phyloP scores from a whole-genome alignment of 2,329 filamentous ascomycete species.

The Trematosphaeria pertusa region DNA sequence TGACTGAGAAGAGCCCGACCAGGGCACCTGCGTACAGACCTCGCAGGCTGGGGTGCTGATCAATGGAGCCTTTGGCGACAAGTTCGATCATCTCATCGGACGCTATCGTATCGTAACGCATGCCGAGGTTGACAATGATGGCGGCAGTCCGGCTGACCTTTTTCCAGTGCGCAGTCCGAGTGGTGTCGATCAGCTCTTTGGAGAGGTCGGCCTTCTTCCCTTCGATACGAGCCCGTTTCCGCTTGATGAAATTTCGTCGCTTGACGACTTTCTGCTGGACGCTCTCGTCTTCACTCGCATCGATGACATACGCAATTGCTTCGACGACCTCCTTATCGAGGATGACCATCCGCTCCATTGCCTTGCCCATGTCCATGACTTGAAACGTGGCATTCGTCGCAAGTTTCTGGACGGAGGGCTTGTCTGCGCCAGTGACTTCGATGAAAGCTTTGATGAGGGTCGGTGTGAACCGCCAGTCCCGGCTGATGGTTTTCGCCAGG shows the following conservation, averaged over 20 bases:
- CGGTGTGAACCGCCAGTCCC: constrained; percentile 95
- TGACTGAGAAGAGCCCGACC: constrained; percentile 76
- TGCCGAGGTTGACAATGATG: constrained; percentile 87
- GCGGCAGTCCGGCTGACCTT: constrained; percentile 88
- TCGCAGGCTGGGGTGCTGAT: constrained; percentile 86
- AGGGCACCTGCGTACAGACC: constrained; percentile 83
- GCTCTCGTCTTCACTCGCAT: constrained; percentile 57
- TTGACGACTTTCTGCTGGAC: constrained; percentile 67
- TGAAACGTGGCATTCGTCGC: constrained; percentile 82
- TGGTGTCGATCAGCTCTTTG: constrained; percentile 78
- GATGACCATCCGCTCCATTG: constrained; percentile 85
- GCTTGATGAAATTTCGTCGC: constrained; percentile 75
- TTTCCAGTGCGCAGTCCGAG: constrained; percentile 91
- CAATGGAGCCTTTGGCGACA: constrained; percentile 81
- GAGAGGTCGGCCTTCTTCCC: constrained; percentile 81
- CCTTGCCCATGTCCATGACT: constrained; percentile 89
- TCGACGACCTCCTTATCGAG: constrained; percentile 75
- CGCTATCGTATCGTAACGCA: constrained; percentile 89
- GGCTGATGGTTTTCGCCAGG: constrained; percentile 82
- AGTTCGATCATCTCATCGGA: constrained; percentile 83
- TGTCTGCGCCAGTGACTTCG: constrained; percentile 86
- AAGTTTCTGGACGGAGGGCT: constrained; percentile 90
- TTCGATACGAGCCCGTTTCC: constrained; percentile 79
- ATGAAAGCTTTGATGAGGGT: constrained; percentile 90
- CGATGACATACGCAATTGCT: constrained; percentile 59